These are phyloP conservation scores for Xylaria longipes DNA, from an alignment of 495 filamentous ascomycete species.

Conservation along the genomic window DNA sequence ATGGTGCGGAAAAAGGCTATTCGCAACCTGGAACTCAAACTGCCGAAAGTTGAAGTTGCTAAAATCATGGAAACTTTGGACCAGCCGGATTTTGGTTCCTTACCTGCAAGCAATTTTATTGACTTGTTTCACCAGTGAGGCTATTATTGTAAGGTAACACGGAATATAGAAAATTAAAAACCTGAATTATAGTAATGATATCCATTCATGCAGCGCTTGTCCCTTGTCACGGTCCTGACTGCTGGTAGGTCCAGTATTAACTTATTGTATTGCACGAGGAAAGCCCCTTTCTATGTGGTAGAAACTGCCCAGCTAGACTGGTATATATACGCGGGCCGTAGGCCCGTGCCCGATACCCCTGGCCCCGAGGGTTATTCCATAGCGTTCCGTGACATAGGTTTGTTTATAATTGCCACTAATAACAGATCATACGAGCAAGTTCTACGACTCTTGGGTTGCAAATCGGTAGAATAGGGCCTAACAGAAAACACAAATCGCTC, in stretches of 20 bases:
- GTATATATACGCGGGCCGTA: too few relatives aligned
- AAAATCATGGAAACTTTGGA: slow-evolving; percentile 12
- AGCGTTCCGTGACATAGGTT: background rate
- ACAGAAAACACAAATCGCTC: background rate
- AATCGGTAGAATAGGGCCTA: background rate
- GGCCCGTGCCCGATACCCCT: too few relatives aligned
- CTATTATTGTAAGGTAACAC: background rate
- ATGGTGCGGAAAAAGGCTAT: slow-evolving; percentile 20
- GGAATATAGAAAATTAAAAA: slow-evolving; percentile 3
- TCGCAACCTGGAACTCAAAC: slow-evolving; percentile 17
- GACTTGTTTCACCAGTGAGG: slow-evolving; percentile 16
- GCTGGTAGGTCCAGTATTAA: too few relatives aligned
- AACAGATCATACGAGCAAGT: background rate
- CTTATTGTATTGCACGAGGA: too few relatives aligned
- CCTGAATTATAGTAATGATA: background rate
- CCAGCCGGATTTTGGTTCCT: background rate
- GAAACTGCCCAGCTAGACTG: too few relatives aligned
- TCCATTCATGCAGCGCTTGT: background rate
- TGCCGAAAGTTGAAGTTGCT: slow-evolving; percentile 8
- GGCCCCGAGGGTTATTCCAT: too few relatives aligned
- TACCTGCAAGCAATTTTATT: slow-evolving; percentile 14
- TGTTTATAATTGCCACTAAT: background rate
- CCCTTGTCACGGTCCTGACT: too few relatives aligned
- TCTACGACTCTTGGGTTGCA: background rate
- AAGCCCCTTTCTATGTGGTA: too few relatives aligned